Base-by-base conservation (phyloP, 176 grass and related monocot species). In the Canna indica region DNA sequence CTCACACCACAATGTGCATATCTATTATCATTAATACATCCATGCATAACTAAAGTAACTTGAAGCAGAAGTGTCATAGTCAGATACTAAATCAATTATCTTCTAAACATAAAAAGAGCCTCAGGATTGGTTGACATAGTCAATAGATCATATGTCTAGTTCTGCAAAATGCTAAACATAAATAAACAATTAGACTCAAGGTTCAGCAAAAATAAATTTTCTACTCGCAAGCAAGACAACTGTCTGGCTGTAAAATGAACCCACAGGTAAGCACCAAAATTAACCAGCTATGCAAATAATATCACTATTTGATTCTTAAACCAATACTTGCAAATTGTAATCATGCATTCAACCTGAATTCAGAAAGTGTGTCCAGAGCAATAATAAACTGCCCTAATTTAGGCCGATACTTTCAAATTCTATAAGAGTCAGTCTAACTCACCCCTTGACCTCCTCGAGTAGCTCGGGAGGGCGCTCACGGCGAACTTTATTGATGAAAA, bases 401-500 rank as follows among this genome's bases (percentile, higher is more conserved):
- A 44, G 13, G 13, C 2, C 2, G 13, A 44, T 44, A 11, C 1
- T 39, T 39, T 18, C 65, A 45, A 41, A 1, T 1, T 15, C 36
- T 44, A 3, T 2, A 68, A 26, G 17, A 17, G 12, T 33, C 7
- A 12, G 47, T 12, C 20, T 54, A n/a, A 52, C 71, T 78, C 30
- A 87, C 88, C 89, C 94, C 79, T 78, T 97, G 69, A 97, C 31
- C 77, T 97, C 79, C 73, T 90, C 69, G 0, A 92, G 89, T 64
- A 92, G 78, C 72, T 97, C 82, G 3, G 94, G 80, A 8, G 88
- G 79, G 25, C 82, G 79, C 70, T 97, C 94, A 10, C 94, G 82
- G 44, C 86, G 84, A 17, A 97, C 84, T 69, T 32, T 86, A 24
- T 97, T 92, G 61, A 92, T 90, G 62, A 97, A 92, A 47, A 97